These are phyloP conservation scores for Saccharata proteae DNA, from an alignment of 2,329 filamentous ascomycete species.

Conservation along the genomic window DNA sequence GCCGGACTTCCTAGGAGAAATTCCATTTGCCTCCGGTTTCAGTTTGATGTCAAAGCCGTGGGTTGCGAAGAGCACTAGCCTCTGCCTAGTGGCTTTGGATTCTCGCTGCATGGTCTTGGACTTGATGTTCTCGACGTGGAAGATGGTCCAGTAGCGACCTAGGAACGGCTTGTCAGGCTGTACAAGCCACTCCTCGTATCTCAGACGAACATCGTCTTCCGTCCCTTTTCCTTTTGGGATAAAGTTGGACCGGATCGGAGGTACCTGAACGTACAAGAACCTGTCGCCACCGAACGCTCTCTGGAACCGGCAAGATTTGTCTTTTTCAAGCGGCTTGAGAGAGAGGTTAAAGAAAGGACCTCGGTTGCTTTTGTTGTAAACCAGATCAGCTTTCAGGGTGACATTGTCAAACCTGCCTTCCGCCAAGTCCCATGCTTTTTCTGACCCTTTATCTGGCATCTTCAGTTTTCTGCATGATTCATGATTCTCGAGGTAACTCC, in stretches of 20 bases:
- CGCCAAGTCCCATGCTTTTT: slow-evolving; percentile 16
- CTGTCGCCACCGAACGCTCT: slow-evolving; percentile 26
- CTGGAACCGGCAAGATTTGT: slow-evolving; percentile 23
- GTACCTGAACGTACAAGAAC: slow-evolving; percentile 29
- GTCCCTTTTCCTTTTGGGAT: no score
- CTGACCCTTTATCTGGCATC: slow-evolving; percentile 10
- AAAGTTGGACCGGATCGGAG: slow-evolving; percentile 14
- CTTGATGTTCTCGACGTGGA: slow-evolving; percentile 27
- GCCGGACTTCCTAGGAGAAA: no score
- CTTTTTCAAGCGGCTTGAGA: slow-evolving; percentile 18
- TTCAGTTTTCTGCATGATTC: not conserved
- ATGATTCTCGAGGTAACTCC: slow-evolving; percentile 11
- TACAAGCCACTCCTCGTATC: slow-evolving; percentile 23
- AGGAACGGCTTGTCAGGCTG: slow-evolving; percentile 25
- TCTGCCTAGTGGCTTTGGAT: slow-evolving; percentile 9
- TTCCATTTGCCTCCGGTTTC: no score
- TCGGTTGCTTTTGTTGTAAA: slow-evolving; percentile 11
- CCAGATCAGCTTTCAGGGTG: slow-evolving; percentile 22
- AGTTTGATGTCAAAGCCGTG: slow-evolving; percentile 17
- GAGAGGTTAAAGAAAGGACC: slow-evolving; percentile 16
- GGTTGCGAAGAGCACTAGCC: slow-evolving; percentile 25
- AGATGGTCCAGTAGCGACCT: slow-evolving; percentile 28
- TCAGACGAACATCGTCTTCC: no score
- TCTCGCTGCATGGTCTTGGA: no score
- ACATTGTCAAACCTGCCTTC: slow-evolving; percentile 16